Evolutionary conservation across 225 moss, liverwort and hornwort genomes (phyloP).

Genomic region (Bryoerythrophyllum caledonicum): DNA sequence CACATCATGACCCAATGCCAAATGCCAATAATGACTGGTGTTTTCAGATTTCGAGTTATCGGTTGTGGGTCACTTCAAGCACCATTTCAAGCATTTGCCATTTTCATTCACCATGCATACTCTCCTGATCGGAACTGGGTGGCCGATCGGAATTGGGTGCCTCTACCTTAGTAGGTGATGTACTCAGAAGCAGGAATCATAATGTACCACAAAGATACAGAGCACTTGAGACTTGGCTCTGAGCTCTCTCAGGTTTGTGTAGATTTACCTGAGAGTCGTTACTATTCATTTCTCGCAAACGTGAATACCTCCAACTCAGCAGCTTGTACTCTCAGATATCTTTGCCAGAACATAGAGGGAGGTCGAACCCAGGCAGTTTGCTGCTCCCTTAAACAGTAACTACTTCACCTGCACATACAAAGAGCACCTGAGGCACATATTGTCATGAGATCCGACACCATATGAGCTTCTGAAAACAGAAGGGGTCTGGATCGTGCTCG

Average conservation of each 20-base stretch:
- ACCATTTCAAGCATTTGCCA: no score
- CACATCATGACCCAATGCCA: no score
- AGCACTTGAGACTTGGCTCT: neutral
- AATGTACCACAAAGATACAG: neutral
- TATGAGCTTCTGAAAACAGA: neutral
- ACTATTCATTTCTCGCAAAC: neutral
- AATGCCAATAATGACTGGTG: no score
- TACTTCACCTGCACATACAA: neutral
- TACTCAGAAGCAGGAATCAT: neutral
- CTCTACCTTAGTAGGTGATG: neutral
- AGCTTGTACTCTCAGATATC: neutral
- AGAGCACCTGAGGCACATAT: neutral
- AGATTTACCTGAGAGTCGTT: neutral
- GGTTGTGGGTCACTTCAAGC: no score
- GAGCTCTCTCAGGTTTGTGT: neutral
- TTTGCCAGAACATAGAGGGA: neutral
- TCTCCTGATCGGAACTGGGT: no score
- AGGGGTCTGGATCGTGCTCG: neutral
- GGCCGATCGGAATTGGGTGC: no score
- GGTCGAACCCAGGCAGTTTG: neutral
- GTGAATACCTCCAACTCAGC: neutral
- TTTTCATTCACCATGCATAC: no score
- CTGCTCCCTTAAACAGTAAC: no score
- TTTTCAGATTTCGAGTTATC: no score
- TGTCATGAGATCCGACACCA: neutral